Evolutionary conservation across 2,329 filamentous ascomycete species (phyloP), one percentile per base, ranked within the genome.

Genomic region (Endothia cerciana): DNA sequence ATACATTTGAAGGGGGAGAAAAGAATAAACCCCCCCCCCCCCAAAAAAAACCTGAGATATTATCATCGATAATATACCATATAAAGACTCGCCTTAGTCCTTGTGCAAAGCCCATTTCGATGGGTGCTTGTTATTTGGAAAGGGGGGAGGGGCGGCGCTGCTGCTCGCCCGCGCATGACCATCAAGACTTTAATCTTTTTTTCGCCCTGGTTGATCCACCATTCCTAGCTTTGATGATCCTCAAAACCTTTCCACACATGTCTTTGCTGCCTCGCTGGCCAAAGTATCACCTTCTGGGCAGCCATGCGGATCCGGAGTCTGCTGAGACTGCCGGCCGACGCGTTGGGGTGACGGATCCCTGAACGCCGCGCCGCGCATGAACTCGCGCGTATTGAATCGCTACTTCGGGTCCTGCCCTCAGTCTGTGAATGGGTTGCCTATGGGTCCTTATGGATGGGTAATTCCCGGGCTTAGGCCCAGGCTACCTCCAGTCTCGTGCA

Each of bases 81-180:
- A 43, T 19, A 5, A n/a, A 22, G 5, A 2, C 13, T 47, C 33
- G 10, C 33, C 6, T 36, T 36, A 36, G 33, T 36, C 10, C 11
- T 47, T 11, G 22, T 7, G 43, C 15, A 49, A 22, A 25, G 25
- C 11, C 13, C 6, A 3, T 15, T 30, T 22, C 25, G 25, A 13
- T 30, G 4, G 47, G 22, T 7, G 22, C n/a, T 25, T 49, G 1
- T 28, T 10, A 5, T 1, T 3, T 1, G 11, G 22, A 5, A n/a
- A 10, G 25, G 38, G 57, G 36, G 22, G 7, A 8, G 22, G 38
- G 38, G n/a, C n/a, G n/a, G n/a, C n/a, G n/a, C n/a, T n/a, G n/a
- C n/a, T n/a, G n/a, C n/a, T n/a, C n/a, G 58, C 57, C 45, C 55
- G 47, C 49, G 49, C n/a, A 19, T 40, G 40, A 22, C 49, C 3